phyloP scores from a whole-genome alignment of 2,329 filamentous ascomycete genomes.

The Sporothrix pallida region DNA sequence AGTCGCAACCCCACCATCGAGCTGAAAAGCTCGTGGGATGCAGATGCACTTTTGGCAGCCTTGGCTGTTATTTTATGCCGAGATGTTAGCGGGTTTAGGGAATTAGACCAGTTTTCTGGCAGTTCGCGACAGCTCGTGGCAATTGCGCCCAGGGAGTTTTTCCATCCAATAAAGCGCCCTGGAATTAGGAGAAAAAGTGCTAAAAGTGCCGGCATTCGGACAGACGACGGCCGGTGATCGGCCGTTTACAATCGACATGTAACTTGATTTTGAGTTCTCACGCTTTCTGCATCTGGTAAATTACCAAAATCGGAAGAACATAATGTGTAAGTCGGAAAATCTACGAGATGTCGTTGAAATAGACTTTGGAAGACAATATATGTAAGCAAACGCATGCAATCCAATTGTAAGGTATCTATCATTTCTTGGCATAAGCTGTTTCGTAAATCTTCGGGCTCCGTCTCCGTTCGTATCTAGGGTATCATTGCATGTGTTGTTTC shows the following conservation, averaged over 20 bases:
- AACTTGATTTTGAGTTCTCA: not conserved
- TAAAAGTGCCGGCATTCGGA: not conserved
- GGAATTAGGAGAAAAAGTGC: not conserved
- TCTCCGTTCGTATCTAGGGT: conserved; percentile 1
- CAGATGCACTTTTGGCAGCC: not conserved
- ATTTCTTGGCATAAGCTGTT: no score
- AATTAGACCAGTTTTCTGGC: not conserved
- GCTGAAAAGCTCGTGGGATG: not conserved
- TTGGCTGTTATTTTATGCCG: not conserved
- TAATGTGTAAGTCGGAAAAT: no score
- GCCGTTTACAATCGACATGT: not conserved
- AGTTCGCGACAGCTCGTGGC: not conserved
- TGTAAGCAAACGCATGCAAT: no score
- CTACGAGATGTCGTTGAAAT: no score
- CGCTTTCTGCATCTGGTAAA: not conserved
- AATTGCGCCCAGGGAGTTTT: not conserved
- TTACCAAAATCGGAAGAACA: not conserved
- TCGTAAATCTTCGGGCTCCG: not conserved
- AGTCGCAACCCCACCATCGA: not conserved
- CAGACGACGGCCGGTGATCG: not conserved
- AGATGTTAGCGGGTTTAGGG: not conserved
- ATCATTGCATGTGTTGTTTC: conserved; percentile 7
- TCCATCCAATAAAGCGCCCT: conserved; percentile 18
- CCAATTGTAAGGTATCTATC: no score
- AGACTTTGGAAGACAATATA: no score